Conservation (phyloP, 257 asterid genomes). For the Nicotiana noctiflora region DNA sequence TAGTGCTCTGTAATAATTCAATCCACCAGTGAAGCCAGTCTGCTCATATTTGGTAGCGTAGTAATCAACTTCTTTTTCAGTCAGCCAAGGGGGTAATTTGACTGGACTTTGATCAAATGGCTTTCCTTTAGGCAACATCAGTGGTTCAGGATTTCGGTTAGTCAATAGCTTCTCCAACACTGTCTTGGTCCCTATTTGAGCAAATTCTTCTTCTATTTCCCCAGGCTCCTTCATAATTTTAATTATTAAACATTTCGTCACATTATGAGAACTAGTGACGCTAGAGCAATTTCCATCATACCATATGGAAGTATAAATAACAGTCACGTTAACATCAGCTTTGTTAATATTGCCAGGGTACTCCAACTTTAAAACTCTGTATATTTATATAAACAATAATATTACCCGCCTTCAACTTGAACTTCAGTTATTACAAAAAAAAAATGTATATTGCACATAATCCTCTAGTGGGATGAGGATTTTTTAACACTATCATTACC, state of each 20-base stretch:
- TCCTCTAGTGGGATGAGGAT: too few species aligned
- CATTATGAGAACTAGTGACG: neutral
- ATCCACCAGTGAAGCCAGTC: conserved; percentile 73
- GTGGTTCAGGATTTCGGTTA: conserved; percentile 38
- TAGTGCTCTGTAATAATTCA: conserved; percentile 68
- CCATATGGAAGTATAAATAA: neutral
- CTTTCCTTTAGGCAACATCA: conserved; percentile 54
- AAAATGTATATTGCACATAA: too few species aligned
- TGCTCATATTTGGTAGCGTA: conserved; percentile 39
- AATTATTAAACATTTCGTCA: neutral
- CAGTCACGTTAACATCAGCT: neutral
- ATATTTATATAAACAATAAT: too few species aligned
- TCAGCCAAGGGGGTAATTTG: conserved; percentile 44
- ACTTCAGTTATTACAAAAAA: too few species aligned
- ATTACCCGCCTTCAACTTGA: too few species aligned
- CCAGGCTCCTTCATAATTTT: conserved; percentile 53
- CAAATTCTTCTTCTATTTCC: conserved; percentile 65
- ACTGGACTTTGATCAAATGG: conserved; percentile 22
- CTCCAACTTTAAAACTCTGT: too few species aligned
- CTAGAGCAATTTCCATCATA: neutral
- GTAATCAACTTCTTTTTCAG: conserved; percentile 59
- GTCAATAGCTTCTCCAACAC: conserved; percentile 43
- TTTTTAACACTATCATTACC: too few species aligned
- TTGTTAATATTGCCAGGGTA: too few species aligned
- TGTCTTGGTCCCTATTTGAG: conserved; percentile 39